phyloP scores from a whole-genome alignment of 2,329 filamentous ascomycete genomes.

The Talaromyces sp. region DNA sequence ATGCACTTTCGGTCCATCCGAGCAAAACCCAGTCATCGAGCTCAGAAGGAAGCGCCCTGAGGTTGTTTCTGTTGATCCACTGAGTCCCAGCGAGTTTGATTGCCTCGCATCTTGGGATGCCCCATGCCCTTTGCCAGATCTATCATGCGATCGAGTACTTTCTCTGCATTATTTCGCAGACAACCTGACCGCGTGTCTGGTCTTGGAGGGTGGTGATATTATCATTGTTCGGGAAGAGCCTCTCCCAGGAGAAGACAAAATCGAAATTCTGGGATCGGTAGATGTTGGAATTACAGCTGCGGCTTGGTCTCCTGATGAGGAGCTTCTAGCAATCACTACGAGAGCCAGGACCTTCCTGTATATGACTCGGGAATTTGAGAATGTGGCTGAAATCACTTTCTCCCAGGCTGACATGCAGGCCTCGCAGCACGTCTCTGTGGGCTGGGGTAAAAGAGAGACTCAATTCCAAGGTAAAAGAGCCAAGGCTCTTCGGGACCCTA shows the following conservation, averaged over 20 bases:
- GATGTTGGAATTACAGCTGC: conserved; percentile 89
- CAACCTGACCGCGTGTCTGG: conserved; percentile 73
- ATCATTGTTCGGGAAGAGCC: conserved; percentile 77
- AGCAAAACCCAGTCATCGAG: conserved; percentile 71
- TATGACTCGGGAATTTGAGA: conserved; percentile 91
- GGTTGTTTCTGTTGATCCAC: conserved; percentile 42
- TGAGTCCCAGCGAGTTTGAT: conserved; percentile 45
- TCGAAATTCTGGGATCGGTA: conserved; percentile 94
- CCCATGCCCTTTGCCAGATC: conserved; percentile 74
- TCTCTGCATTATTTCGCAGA: conserved; percentile 85
- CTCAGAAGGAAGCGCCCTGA: conserved; percentile 58
- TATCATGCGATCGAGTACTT: conserved; percentile 74
- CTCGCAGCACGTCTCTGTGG: conserved; percentile 94
- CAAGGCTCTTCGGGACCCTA: conserved; percentile 84
- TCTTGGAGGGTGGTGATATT: conserved; percentile 90
- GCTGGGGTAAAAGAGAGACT: conserved; percentile 97
- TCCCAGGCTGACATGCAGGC: conserved; percentile 75
- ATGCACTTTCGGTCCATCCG: conserved; percentile 80
- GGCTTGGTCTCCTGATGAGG: conserved; percentile 93
- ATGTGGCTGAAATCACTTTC: conserved; percentile 73
- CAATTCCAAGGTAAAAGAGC: conserved; percentile 94
- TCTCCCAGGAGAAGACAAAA: conserved; percentile 68
- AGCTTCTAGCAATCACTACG: conserved; percentile 82
- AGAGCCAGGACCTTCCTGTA: conserved; percentile 78
- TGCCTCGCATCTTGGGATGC: conserved; percentile 86